phyloP scores from a whole-genome alignment of 148 eudicot genomes.

The Talinum fruticosum region DNA sequence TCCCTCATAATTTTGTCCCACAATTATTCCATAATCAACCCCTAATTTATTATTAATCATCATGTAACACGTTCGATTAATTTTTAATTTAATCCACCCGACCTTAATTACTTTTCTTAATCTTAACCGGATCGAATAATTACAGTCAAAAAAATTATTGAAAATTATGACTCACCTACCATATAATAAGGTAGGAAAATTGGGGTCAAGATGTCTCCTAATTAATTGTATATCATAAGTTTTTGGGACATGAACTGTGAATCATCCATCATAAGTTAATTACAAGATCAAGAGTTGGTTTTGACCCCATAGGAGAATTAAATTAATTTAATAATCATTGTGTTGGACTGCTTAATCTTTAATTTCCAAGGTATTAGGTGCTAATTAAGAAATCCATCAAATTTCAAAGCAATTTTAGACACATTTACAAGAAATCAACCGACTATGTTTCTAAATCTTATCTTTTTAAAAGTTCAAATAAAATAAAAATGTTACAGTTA shows the following conservation, averaged over 20 bases:
- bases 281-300: not conserved
- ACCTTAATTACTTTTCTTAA: not conserved
- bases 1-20: not conserved
- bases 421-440: not conserved
- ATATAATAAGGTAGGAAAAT: too few species aligned
- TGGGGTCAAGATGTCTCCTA: too few species aligned
- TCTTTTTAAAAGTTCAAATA: too few species aligned
- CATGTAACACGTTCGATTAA: not conserved
- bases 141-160: not conserved
- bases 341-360: not conserved
- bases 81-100: not conserved
- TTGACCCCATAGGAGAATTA: not conserved
- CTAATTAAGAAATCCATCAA: not conserved
- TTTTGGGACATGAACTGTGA: too few species aligned
- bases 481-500: too few species aligned
- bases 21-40: not conserved
- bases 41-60: not conserved
- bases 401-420: not conserved
- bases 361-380: not conserved
- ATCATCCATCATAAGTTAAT: not conserved
- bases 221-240: too few species aligned
- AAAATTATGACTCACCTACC: not conserved
- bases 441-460: not conserved
- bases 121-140: not conserved
- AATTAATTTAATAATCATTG: not conserved